phyloP scores from a whole-genome alignment of 768 basidiomycete species.

The Suillus sp. region DNA sequence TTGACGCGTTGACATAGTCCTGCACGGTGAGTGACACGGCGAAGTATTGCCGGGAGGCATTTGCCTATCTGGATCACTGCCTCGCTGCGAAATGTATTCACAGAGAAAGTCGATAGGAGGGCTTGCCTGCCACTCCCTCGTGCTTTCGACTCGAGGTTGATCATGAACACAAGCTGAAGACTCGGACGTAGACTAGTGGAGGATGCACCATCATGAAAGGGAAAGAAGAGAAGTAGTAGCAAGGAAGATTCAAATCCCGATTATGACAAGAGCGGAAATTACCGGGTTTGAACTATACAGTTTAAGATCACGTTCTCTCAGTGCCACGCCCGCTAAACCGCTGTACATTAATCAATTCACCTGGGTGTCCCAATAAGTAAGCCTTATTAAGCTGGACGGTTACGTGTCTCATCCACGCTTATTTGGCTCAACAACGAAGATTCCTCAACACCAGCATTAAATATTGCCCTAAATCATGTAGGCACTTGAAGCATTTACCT shows the following conservation, averaged over 20 bases:
- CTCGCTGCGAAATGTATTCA: constrained; percentile 10
- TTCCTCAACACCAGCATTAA: no score
- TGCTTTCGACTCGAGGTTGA: constrained; percentile 18
- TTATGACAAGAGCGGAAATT: background rate
- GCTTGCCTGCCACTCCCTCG: constrained; percentile 11
- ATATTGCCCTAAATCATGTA: no score
- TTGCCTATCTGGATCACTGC: constrained; percentile 14
- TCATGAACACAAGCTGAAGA: background rate
- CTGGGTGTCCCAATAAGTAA: no score
- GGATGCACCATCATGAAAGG: constrained; percentile 2
- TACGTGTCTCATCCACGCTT: no score
- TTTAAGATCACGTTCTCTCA: background rate
- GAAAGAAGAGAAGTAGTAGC: background rate
- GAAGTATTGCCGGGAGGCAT: constrained; percentile 4
- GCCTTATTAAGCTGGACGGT: no score
- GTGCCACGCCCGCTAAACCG: no score
- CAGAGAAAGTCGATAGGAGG: constrained; percentile 17
- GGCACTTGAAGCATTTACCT: no score
- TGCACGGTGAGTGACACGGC: constrained; percentile 9
- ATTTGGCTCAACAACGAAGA: no score
- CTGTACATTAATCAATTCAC: no score
- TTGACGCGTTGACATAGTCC: background rate
- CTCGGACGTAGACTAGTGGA: background rate
- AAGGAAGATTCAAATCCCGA: background rate
- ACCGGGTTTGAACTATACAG: background rate